Percentiles rank a stretch among this genome's conserved stretches.
phyloP scores from a whole-genome alignment of 2,329 filamentous ascomycete genomes.

The Ambrosiella xylebori region DNA sequence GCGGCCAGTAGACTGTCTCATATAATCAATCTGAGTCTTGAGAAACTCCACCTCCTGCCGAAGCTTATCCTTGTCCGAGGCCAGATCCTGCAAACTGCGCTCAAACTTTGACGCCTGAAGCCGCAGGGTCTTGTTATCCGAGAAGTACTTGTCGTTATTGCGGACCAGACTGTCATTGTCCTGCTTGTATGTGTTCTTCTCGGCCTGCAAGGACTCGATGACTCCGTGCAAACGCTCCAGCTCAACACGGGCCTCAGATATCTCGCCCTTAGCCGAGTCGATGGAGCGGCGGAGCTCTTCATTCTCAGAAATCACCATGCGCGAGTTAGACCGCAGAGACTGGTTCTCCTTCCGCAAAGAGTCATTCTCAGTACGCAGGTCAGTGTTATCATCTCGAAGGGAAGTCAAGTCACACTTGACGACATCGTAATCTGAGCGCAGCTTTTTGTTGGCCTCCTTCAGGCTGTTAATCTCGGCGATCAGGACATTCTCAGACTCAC shows the following conservation, averaged over 20 bases:
- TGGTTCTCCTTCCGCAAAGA: constrained; percentile 28
- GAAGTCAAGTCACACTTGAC: constrained; percentile 25
- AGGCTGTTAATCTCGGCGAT: constrained; percentile 26
- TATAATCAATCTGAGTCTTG: constrained; percentile 28
- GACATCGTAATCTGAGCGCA: constrained; percentile 18
- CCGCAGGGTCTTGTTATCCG: constrained; percentile 32
- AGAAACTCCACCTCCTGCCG: constrained; percentile 30
- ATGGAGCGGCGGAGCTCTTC: constrained; percentile 27
- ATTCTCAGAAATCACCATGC: constrained; percentile 26
- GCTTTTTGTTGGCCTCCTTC: constrained; percentile 19
- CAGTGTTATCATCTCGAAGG: constrained; percentile 26
- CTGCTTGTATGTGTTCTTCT: constrained; percentile 29
- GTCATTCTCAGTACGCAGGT: constrained; percentile 26
- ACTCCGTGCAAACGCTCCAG: constrained; percentile 25
- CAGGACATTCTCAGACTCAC: constrained; percentile 23
- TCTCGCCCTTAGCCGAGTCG: constrained; percentile 24
- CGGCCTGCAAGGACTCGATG: constrained; percentile 23
- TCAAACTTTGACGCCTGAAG: constrained; percentile 32
- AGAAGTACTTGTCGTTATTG: constrained; percentile 38
- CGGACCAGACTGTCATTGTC: constrained; percentile 36
- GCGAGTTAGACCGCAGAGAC: constrained; percentile 26
- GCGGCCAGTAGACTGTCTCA: constrained; percentile 23
- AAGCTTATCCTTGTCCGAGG: constrained; percentile 29
- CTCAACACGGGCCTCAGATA: constrained; percentile 25
- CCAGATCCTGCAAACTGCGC: constrained; percentile 28